Evolutionary conservation across 306 rosid species (phyloP).

Genomic region (Citrullus amarus): DNA sequence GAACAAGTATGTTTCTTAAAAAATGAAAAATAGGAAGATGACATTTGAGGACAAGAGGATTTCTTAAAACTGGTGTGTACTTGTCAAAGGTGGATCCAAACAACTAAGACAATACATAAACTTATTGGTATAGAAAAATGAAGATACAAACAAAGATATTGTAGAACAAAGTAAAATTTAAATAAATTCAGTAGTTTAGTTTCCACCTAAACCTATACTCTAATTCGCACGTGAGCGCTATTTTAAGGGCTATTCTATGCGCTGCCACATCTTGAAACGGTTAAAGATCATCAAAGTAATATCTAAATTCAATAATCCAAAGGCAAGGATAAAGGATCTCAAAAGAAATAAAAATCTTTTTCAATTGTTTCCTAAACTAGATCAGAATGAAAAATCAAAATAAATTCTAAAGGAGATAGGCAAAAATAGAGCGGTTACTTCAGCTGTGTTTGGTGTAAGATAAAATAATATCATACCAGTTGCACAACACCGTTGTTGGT

Average conservation of each 20-base stretch:
- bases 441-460: background rate
- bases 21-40: too few species aligned
- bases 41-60: background rate
- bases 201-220: background rate
- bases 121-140: background rate
- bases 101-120: background rate
- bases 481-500: conserved; percentile 75
- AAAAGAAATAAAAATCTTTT: too few species aligned
- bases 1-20: too few species aligned
- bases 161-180: too few species aligned
- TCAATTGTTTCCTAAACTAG: background rate
- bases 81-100: background rate
- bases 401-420: too few species aligned
- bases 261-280: too few species aligned
- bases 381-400: background rate
- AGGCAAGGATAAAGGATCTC: too few species aligned
- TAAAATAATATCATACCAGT: conserved; percentile 36
- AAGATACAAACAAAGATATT: background rate
- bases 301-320: too few species aligned
- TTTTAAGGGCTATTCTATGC: too few species aligned
- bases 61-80: background rate
- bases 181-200: background rate
- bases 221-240: too few species aligned
- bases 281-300: too few species aligned
- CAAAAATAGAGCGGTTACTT: background rate